Evolutionary conservation across 108 stramenopile genomes (phyloP), one percentile per base, ranked within the genome.

Genomic region (Aurantiochytrium sp.): DNA sequence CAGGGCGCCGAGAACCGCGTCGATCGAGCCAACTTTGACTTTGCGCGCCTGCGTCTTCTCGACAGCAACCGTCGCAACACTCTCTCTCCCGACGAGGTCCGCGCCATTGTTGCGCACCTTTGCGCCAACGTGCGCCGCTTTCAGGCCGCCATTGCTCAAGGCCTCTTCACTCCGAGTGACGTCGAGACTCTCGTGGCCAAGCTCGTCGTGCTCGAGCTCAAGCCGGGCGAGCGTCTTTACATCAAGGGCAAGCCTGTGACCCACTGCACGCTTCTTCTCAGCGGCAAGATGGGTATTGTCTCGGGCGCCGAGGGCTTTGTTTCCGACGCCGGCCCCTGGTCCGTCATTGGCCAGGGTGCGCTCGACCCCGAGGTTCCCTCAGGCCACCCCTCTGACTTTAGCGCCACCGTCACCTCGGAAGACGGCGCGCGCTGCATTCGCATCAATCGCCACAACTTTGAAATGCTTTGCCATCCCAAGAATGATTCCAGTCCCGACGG

Each of bases 301-400:
- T 95, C 96, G 42, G 97, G 97, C 45, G 88, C 93, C 29, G 96
- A 97, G 87, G 94, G 93, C 45, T 97, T 97, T 87, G 93, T 94
- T 5, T 93, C 96, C 8, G 96, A 96, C 59, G 92, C 95, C 43
- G 95, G 96, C 18, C 94, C 96, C 5, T 97, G 97, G 97, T 93
- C 95, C 18, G 93, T 97, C 73, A 90, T 97, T 42, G 96, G 94
- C 5, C 76, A 83, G 51, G 23, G 76, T 4, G 76, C 76, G 43
- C 76, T 83, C 51, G 76, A 83, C 4, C 76, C 51, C 16, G 76
- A 83, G 6, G n/a, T 47, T 6, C 45, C 76, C 6, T 43, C 45
- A 0, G 76, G 76, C 51, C 51, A 83, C 51, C 49, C 76, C 76
- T 12, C 49, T 12, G 76, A 83, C 23, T 83, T 53, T 53, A 83